Base-by-base conservation (phyloP, 495 filamentous ascomycete species). In the Venustampulla echinocandica region DNA sequence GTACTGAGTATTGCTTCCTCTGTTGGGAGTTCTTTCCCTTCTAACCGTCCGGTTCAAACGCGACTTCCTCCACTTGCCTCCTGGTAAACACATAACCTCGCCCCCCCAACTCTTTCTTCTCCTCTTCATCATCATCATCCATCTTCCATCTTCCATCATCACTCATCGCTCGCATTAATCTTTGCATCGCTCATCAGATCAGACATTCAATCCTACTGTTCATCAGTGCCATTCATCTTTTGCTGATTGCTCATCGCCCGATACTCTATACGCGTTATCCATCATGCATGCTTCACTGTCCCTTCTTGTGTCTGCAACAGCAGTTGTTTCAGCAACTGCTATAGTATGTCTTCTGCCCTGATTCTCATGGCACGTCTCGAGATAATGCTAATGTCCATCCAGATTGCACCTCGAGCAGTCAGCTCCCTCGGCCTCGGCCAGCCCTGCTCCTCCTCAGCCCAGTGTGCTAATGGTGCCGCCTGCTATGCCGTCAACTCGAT, bases 401-500 rank as follows among this genome's bases (percentile, higher is more conserved):
- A n/a, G n/a, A n/a, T 30, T n/a, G 7, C 27, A 30, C 7, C 27
- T n/a, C n/a, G 7, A 7, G n/a, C 27, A 7, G 27, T 7, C 27
- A 30, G 41, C 20, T 27, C 21, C 5, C 4, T 43, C 17, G 22
- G 4, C 4, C 41, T 43, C 4, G 41, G 41, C 19, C 4, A 3
- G 14, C 4, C 4, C 10, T 43, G 41, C 19, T 15, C 20, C 20
- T 19, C 37, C n/a, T 27, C 41, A 10, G 4, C 24, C 11, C 14
- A 7, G 5, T 49, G 46, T 25, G 18, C 36, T 4, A 20, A 37
- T 42, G 46, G 46, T 7, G 46, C 46, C 4, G 17, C 42, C n/a
- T 49, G 46, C 15, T 42, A 49, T 24, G 37, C 37, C 10, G 24
- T 20, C 2, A 49, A 42, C 18, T 42, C 38, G 1, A 30, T 41